Evolutionary conservation across 2,329 filamentous ascomycete genomes (phyloP).

Genomic region (Pseudogymnoascus pannorum): DNA sequence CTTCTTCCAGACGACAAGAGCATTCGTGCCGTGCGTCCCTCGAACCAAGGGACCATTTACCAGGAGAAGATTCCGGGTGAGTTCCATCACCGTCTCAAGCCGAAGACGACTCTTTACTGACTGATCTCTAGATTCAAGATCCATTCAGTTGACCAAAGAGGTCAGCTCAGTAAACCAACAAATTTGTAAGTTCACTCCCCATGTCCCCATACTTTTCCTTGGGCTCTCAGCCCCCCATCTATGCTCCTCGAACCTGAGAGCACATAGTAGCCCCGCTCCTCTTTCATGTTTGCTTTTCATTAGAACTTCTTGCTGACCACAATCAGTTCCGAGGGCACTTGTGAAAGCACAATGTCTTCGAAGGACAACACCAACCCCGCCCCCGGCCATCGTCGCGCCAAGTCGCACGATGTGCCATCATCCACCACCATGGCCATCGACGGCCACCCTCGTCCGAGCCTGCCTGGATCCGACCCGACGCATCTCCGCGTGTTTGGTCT

Average conservation of each 20-base stretch:
- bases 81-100: not conserved
- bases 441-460: not conserved
- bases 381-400: constrained; percentile 1
- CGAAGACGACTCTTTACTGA: not conserved
- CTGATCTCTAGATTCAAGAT: not conserved
- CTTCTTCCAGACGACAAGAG: not conserved
- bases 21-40: not conserved
- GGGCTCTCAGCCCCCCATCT: not conserved
- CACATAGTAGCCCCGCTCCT: not conserved
- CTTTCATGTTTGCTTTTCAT: not conserved
- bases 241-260: not conserved
- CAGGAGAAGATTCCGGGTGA: not conserved
- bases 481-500: not conserved
- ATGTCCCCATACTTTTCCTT: not conserved
- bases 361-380: not conserved
- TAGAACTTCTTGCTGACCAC: not conserved
- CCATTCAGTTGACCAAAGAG: not conserved
- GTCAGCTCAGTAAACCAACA: not conserved
- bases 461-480: not conserved
- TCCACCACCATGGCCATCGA: not conserved
- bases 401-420: constrained; percentile 3
- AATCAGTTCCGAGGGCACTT: not conserved
- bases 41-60: not conserved
- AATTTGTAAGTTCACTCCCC: not conserved
- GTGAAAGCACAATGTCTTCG: not conserved